Conservation (phyloP, 768 basidiomycete species). For the Pleurotus sapidus region DNA sequence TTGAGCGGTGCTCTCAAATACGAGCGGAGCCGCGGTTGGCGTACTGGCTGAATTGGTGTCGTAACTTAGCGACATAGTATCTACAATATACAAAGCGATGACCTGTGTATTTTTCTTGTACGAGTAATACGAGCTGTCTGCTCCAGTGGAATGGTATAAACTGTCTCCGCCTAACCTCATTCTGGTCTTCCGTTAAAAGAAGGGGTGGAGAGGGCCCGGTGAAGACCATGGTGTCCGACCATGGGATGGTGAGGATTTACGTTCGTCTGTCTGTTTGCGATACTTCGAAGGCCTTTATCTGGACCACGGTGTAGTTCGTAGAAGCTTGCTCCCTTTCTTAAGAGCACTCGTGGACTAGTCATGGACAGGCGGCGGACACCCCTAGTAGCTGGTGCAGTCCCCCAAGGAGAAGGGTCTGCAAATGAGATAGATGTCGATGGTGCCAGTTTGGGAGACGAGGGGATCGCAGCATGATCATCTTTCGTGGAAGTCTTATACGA, state of each 20-base stretch:
- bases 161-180: too few relatives aligned
- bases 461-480: too few relatives aligned
- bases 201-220: too few relatives aligned
- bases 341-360: background rate
- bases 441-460: too few relatives aligned
- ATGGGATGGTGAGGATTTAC: too few relatives aligned
- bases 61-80: slow-evolving; percentile 8
- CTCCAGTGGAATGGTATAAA: too few relatives aligned
- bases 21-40: slow-evolving; percentile 26
- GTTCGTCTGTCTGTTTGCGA: too few relatives aligned
- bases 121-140: background rate
- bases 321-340: background rate
- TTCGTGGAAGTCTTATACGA: too few relatives aligned
- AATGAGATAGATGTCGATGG: background rate
- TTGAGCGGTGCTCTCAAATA: slow-evolving; percentile 28
- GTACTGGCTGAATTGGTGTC: slow-evolving; percentile 28
- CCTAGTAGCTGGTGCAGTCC: background rate
- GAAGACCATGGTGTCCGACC: too few relatives aligned
- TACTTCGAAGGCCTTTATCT: too few relatives aligned
- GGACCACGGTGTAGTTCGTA: too few relatives aligned
- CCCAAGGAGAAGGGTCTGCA: slow-evolving; percentile 3
- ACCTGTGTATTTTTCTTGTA: background rate
- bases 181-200: too few relatives aligned
- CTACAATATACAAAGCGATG: background rate
- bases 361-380: background rate